phyloP scores from a whole-genome alignment of 441 rosid species.

The Isatis lusitanica region DNA sequence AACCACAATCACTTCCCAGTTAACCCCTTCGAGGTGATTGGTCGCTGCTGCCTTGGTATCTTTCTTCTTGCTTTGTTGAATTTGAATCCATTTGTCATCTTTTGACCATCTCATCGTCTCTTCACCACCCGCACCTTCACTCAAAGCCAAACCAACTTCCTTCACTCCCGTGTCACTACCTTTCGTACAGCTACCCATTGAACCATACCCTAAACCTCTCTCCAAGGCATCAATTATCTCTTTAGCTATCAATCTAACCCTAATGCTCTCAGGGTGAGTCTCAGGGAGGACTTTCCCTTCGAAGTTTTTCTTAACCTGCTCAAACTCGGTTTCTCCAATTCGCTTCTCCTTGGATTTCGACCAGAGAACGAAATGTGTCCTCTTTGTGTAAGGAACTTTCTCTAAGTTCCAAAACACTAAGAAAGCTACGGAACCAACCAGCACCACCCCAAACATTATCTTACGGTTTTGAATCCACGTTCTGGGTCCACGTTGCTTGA shows the following conservation, averaged over 20 bases:
- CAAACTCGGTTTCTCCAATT: conserved; percentile 70
- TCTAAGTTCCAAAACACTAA: conserved; percentile 71
- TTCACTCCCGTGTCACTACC: conserved; percentile 33
- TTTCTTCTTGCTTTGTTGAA: conserved; percentile 59
- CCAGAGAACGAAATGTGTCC: conserved; percentile 76
- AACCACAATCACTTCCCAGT: conserved; percentile 94
- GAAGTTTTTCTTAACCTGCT: conserved; percentile 53
- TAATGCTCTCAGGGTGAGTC: conserved; percentile 80
- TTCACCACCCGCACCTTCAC: no score
- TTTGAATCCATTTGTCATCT: conserved; percentile 71
- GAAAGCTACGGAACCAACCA: conserved; percentile 60
- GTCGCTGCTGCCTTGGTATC: conserved; percentile 50
- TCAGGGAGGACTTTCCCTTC: conserved; percentile 79
- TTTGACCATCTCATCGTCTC: conserved; percentile 45
- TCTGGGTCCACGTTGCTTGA: conserved; percentile 70
- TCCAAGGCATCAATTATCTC: conserved; percentile 73
- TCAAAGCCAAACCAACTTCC: conserved; percentile 50
- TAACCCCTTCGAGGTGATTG: conserved; percentile 74
- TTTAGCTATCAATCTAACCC: conserved; percentile 69
- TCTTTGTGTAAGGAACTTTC: conserved; percentile 81
- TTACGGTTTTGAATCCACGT: conserved; percentile 71
- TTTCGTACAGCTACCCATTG: no score
- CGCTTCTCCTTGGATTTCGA: conserved; percentile 64
- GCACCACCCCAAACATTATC: conserved; percentile 47
- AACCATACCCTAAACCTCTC: background rate